Evolutionary conservation across 2,329 filamentous ascomycete species (phyloP).

Genomic region (Cladosporium sp.): DNA sequence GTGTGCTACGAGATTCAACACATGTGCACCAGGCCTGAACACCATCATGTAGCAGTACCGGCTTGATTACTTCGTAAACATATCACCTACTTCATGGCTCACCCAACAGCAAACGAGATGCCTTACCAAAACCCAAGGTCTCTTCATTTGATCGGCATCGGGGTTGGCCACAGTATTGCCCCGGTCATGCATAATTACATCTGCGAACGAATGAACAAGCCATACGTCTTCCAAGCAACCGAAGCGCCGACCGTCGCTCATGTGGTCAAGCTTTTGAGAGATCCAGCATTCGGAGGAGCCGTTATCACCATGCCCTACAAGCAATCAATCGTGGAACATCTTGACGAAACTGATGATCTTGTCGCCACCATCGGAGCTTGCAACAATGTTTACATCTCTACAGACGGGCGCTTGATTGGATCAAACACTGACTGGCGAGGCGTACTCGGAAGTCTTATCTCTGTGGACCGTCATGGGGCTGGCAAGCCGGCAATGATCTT

Average conservation of each 20-base stretch:
- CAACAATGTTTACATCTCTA: conserved; percentile 34
- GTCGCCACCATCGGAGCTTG: conserved; percentile 36
- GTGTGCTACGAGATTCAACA: too few relatives aligned
- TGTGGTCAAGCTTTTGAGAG: conserved; percentile 27
- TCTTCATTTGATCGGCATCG: conserved; percentile 37
- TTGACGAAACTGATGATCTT: conserved; percentile 37
- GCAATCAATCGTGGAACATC: conserved; percentile 31
- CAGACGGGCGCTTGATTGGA: conserved; percentile 29
- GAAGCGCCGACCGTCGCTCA: conserved; percentile 32
- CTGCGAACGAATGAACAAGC: conserved; percentile 30
- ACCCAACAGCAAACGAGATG: neutral
- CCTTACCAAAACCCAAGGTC: conserved; percentile 5
- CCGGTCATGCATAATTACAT: conserved; percentile 40
- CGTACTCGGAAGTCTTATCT: conserved; percentile 35
- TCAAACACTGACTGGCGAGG: conserved; percentile 45
- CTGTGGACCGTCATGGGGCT: conserved; percentile 16
- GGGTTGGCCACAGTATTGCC: conserved; percentile 40
- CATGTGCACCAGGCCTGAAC: too few relatives aligned
- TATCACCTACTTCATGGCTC: too few relatives aligned
- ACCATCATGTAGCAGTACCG: too few relatives aligned
- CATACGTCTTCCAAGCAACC: conserved; percentile 35
- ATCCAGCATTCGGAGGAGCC: conserved; percentile 28
- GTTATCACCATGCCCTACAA: conserved; percentile 45
- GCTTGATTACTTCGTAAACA: too few relatives aligned
- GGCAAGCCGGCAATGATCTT: conserved; percentile 34